Conservation (phyloP, 1,284 basidiomycete genomes). For the Malassezia restricta region DNA sequence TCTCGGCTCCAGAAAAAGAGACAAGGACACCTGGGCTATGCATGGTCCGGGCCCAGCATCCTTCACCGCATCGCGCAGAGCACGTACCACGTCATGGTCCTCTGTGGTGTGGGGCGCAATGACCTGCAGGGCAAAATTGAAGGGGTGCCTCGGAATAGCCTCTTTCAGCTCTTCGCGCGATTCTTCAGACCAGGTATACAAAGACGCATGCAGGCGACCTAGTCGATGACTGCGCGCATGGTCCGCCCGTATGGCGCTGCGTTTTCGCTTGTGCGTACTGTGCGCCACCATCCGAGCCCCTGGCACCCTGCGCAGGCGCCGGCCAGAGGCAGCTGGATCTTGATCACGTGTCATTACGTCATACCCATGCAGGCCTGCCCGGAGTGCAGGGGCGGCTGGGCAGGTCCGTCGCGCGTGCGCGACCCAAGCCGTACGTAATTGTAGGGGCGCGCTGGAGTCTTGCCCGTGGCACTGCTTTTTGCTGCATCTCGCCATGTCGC, state of each 20-base stretch:
- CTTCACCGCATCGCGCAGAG: neutral
- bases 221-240: constrained; percentile 18
- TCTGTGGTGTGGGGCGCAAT: constrained; percentile 16
- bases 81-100: neutral
- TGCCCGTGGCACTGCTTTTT: neutral
- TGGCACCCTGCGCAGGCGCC: neutral
- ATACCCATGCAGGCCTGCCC: neutral
- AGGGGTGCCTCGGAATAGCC: constrained; percentile 22
- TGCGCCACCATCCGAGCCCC: neutral
- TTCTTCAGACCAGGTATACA: constrained; percentile 4
- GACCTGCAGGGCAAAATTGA: constrained; percentile 30
- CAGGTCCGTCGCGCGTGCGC: too few relatives aligned
- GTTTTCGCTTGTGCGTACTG: constrained; percentile 39
- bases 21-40: constrained; percentile 23
- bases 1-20: constrained; percentile 32
- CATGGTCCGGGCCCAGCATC: constrained; percentile 12
- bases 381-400: too few relatives aligned
- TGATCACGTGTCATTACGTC: neutral
- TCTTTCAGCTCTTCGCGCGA: neutral
- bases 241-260: constrained; percentile 35
- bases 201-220: constrained; percentile 16
- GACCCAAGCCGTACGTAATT: too few relatives aligned
- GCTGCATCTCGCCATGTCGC: constrained; percentile 23
- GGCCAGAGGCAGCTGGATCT: neutral
- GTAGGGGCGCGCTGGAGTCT: too few relatives aligned